phyloP scores from a whole-genome alignment of 2,329 filamentous ascomycete species.

The Pestalotiopsis sp. region DNA sequence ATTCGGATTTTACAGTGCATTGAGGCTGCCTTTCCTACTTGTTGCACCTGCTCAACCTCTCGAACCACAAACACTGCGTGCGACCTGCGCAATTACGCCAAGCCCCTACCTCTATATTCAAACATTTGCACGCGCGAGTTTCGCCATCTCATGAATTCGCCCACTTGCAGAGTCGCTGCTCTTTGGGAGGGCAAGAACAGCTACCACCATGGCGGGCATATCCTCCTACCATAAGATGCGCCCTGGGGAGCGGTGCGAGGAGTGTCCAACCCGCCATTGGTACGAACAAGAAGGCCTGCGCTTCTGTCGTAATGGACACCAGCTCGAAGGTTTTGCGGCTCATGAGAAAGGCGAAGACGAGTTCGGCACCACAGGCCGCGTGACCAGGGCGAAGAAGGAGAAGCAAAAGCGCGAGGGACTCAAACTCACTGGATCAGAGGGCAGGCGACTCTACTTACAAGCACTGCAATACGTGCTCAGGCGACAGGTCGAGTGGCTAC shows the following conservation, averaged over 20 bases:
- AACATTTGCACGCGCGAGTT: background rate
- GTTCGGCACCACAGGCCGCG: constrained; percentile 62
- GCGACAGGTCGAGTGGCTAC: constrained; percentile 77
- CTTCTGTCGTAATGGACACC: constrained; percentile 81
- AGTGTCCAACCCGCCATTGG: constrained; percentile 73
- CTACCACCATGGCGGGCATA: constrained; percentile 37
- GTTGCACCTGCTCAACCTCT: background rate
- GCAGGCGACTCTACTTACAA: constrained; percentile 79
- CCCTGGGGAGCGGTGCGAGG: constrained; percentile 56
- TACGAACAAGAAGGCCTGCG: constrained; percentile 75
- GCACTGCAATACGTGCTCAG: constrained; percentile 83
- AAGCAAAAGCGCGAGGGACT: constrained; percentile 53
- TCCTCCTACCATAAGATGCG: constrained; percentile 53
- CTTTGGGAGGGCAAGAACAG: background rate
- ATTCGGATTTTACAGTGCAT: background rate
- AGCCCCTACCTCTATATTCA: background rate
- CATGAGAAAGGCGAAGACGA: constrained; percentile 66
- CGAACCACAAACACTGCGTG: background rate
- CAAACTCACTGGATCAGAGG: constrained; percentile 67
- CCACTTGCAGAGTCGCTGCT: background rate
- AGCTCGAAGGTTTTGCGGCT: constrained; percentile 68
- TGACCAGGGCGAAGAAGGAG: constrained; percentile 60
- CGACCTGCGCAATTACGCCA: background rate
- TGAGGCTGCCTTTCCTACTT: background rate
- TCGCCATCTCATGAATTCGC: background rate